Percentiles rank a stretch among this genome's conserved stretches.
Evolutionary conservation across 148 eudicot species (phyloP).

Genomic region (Persicaria tinctoria): DNA sequence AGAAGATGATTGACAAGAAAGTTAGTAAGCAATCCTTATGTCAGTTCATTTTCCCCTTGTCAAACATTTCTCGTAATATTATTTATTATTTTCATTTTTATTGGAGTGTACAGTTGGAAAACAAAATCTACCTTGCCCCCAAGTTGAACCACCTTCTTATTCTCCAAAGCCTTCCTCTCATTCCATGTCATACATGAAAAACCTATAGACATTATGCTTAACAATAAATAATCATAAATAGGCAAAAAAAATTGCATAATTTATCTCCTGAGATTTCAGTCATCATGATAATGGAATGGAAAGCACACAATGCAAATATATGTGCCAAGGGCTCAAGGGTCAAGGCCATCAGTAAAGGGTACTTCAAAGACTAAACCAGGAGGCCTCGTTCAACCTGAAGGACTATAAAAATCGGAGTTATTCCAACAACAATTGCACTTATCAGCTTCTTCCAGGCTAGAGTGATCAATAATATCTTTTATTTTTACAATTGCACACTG

Average conservation of each 20-base stretch:
- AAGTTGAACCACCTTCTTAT: constrained; percentile 67
- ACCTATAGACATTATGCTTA: constrained; percentile 29
- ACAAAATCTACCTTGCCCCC: constrained; percentile 74
- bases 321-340: neutral
- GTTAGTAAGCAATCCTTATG: neutral
- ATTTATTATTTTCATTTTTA: neutral
- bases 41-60: no score
- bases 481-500: no score
- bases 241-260: neutral
- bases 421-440: neutral
- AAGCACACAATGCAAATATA: neutral
- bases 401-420: neutral
- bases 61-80: neutral
- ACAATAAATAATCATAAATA: neutral
- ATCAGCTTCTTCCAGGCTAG: neutral
- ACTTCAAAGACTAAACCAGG: neutral
- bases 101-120: neutral
- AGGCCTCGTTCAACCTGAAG: neutral
- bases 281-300: neutral
- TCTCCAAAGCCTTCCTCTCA: constrained; percentile 80
- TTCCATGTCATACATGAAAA: constrained; percentile 85
- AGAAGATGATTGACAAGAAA: constrained; percentile 1
- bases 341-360: neutral
- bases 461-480: no score
- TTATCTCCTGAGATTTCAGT: neutral